Evolutionary conservation across 495 filamentous ascomycete genomes (phyloP).

Genomic region (Hypoxylon crocopeplum): DNA sequence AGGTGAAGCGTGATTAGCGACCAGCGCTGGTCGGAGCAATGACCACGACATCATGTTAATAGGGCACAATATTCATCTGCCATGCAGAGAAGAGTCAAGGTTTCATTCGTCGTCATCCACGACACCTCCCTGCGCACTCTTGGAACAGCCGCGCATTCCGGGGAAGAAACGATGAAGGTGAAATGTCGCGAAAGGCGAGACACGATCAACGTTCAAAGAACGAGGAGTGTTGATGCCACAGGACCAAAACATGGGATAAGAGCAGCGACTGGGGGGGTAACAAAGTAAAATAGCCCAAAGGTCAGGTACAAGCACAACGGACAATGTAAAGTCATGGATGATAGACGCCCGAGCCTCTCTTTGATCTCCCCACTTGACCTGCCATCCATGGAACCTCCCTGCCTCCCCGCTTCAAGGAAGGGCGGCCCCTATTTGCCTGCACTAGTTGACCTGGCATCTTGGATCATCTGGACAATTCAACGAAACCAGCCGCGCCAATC

Average conservation of each 20-base stretch:
- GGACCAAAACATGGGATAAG: slow-evolving; percentile 24
- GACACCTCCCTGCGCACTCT: slow-evolving; percentile 13
- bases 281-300: slow-evolving; percentile 8
- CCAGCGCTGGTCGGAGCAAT: slow-evolving; percentile 40
- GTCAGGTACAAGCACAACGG: no score
- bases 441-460: background rate
- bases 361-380: slow-evolving; percentile 12
- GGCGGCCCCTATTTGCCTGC: slow-evolving; percentile 8
- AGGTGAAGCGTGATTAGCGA: slow-evolving; percentile 38
- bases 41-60: slow-evolving; percentile 40
- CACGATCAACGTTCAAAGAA: slow-evolving; percentile 3
- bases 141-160: slow-evolving; percentile 3
- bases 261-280: slow-evolving; percentile 15
- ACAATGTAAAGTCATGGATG: background rate
- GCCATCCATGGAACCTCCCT: slow-evolving; percentile 11
- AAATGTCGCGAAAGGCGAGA: slow-evolving; percentile 4
- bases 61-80: slow-evolving; percentile 21
- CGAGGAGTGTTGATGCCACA: slow-evolving; percentile 14
- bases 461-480: slow-evolving; percentile 21
- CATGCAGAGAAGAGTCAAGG: slow-evolving; percentile 9
- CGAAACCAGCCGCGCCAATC: slow-evolving; percentile 30
- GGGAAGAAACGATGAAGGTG: background rate
- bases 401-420: slow-evolving; percentile 14
- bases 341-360: slow-evolving; percentile 18
- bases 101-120: slow-evolving; percentile 27